Percentiles rank a stretch among this genome's conserved stretches.
Conservation (phyloP, 2,329 filamentous ascomycete genomes). For the Cadophora gregata region DNA sequence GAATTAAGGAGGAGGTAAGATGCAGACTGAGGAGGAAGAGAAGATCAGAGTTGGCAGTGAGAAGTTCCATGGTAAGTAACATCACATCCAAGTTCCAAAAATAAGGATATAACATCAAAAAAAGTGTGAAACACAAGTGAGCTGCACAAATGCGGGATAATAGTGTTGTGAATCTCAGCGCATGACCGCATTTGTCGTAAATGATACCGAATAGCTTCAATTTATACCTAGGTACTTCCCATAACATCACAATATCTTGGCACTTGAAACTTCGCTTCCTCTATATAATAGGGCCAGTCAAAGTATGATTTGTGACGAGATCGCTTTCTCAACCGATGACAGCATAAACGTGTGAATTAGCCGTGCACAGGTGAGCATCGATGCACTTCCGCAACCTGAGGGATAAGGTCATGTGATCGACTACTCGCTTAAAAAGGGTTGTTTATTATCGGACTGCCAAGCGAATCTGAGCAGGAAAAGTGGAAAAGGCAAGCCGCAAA, state of each 20-base stretch:
- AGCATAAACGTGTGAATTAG: too few species aligned
- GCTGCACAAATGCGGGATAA: slow-evolving; percentile 55
- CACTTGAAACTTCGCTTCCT: neutral
- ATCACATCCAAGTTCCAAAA: neutral
- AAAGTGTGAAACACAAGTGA: neutral
- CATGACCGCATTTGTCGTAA: slow-evolving; percentile 99
- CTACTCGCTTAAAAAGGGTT: neutral
- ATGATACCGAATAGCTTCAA: slow-evolving; percentile 94
- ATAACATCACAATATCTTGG: neutral
- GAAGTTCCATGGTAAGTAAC: neutral
- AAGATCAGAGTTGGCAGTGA: neutral
- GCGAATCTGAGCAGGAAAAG: neutral
- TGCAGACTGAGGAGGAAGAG: neutral
- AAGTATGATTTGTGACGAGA: neutral
- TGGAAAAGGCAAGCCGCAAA: neutral
- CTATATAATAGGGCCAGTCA: neutral
- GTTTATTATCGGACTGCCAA: neutral
- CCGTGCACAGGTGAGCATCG: too few species aligned
- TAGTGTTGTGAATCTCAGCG: slow-evolving; percentile 92
- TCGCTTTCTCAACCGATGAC: neutral
- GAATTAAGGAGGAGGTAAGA: neutral
- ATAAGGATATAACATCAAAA: neutral
- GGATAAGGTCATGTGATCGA: neutral
- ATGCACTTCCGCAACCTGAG: too few species aligned
- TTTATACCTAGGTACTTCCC: neutral